A percentile compares a stretch with the other conserved stretches of the same genome.
Evolutionary conservation across 768 basidiomycete species (phyloP).

Genomic region (Lactarius hatsudake): DNA sequence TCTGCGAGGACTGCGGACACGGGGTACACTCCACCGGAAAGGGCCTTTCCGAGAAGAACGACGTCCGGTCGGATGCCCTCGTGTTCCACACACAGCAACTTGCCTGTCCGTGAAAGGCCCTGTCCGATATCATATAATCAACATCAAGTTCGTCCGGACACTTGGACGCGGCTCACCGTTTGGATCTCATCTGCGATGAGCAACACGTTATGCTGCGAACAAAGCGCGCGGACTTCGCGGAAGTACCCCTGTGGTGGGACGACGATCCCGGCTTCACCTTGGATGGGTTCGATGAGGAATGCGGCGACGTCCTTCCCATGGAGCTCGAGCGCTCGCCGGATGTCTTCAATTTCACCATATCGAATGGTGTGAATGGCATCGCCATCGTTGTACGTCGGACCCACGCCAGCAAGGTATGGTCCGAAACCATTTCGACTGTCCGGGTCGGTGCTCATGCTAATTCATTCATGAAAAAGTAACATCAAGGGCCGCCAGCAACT

Average conservation of each 20-base stretch:
- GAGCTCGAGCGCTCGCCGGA: conserved; percentile 76
- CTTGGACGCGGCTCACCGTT: conserved; percentile 51
- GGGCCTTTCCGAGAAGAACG: conserved; percentile 90
- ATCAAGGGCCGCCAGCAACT: conserved; percentile 6
- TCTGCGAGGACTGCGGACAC: conserved; percentile 93
- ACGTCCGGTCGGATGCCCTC: conserved; percentile 89
- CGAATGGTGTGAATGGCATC: conserved; percentile 60
- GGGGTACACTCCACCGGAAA: conserved; percentile 96
- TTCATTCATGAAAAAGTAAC: not conserved
- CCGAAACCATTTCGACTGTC: conserved; percentile 86
- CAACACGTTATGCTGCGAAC: conserved; percentile 91
- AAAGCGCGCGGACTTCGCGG: conserved; percentile 68
- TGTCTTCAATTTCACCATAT: conserved; percentile 78
- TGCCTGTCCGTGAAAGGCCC: conserved; percentile 91
- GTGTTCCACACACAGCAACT: conserved; percentile 88
- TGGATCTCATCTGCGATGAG: conserved; percentile 98
- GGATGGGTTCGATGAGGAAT: conserved; percentile 96
- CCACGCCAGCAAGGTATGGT: conserved; percentile 83
- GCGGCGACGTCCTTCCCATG: conserved; percentile 85
- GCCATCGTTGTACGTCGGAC: conserved; percentile 67
- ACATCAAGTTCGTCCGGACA: conserved; percentile 3
- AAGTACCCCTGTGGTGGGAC: conserved; percentile 91
- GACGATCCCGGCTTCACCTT: conserved; percentile 97
- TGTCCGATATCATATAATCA: conserved; percentile 32
- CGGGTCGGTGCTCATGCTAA: conserved; percentile 92